Evolutionary conservation across 345 rosid species (phyloP).

Genomic region (Aquilaria malaccensis): DNA sequence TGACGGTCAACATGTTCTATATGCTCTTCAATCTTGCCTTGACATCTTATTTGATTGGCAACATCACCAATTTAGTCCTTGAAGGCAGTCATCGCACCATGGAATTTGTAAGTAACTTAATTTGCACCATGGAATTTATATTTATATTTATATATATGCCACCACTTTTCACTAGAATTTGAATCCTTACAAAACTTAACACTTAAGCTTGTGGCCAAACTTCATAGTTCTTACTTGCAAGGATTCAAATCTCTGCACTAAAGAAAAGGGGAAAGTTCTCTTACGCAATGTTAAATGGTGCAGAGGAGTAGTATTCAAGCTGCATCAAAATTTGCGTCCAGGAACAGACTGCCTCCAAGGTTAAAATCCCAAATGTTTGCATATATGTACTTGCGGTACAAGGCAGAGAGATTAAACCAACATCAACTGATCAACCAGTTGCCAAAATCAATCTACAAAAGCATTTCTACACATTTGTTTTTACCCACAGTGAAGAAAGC

Average conservation of each 20-base stretch:
- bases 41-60: slow-evolving; percentile 73
- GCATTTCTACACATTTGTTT: slow-evolving; percentile 72
- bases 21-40: slow-evolving; percentile 87
- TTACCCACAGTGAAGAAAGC: slow-evolving; percentile 57
- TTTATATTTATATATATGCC: not conserved
- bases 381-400: slow-evolving; percentile 74
- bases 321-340: slow-evolving; percentile 56
- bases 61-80: slow-evolving; percentile 83
- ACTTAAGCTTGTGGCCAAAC: not conserved
- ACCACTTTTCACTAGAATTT: not conserved
- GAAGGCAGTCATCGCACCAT: slow-evolving; percentile 89
- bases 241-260: too few species aligned
- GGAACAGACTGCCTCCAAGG: slow-evolving; percentile 63
- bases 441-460: slow-evolving; percentile 70
- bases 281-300: not conserved
- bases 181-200: not conserved
- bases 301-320: slow-evolving; percentile 82
- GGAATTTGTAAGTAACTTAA: slow-evolving; percentile 54
- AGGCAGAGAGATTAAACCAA: slow-evolving; percentile 79
- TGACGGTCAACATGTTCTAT: slow-evolving; percentile 61
- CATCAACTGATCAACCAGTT: slow-evolving; percentile 65
- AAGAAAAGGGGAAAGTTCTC: too few species aligned
- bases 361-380: slow-evolving; percentile 68
- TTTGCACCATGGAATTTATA: not conserved
- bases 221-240: too few species aligned